phyloP scores from a whole-genome alignment of 78 protist genomes.

The slime mould (Dictyostelium discoideum) region dicty_2.7 NC_007088.5:3116501-3117000 shows the following conservation, averaged over 20 bases:
- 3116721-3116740: background rate
- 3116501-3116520: constrained; percentile 79
- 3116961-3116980: background rate
- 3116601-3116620: background rate
- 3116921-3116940: background rate
- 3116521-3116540: constrained; percentile 75
- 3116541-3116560: constrained; percentile 33
- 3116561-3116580: background rate
- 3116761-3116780: background rate
- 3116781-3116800: background rate
- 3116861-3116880: background rate
- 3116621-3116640: background rate
- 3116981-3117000: background rate
- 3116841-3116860: background rate
- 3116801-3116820: background rate
- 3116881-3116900: background rate
- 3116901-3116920: no score
- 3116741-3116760: background rate
- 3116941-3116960: background rate
- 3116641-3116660: background rate
- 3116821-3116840: background rate
- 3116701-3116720: background rate
- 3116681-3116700: background rate
- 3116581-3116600: background rate
- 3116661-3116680: background rate